Evolutionary conservation across 805 yeast genomes (phyloP), one percentile per base, ranked within the genome.

Genomic region (Torulaspora franciscae): DNA sequence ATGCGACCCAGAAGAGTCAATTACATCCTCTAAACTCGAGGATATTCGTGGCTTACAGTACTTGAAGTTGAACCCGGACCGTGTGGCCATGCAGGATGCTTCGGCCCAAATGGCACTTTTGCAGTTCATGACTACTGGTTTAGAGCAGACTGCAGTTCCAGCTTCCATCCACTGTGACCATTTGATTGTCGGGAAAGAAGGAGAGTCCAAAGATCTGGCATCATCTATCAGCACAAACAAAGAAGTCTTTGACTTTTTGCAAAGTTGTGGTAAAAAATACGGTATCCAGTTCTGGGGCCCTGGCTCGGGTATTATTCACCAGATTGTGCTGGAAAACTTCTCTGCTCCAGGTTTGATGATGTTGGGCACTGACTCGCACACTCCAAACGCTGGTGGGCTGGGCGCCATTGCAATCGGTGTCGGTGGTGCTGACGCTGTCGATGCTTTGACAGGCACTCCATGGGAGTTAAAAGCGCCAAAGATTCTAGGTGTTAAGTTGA

Each of bases 51-150:
- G 99, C 56, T 73, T 81, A 40, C 80, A 90, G 42, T 93, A 93
- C 70, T 77, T 93, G 66, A 93, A 93, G 73, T 77, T 93, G 59
- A 80, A 85, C 65, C 99, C 99, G 19, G 99, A 93, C 66, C 81
- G 99, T 66, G 98, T 93, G 38, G 99, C 99, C 23, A 91, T 95
- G 95, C 99, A 93, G 74, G 99, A 93, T 75, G 99, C 99, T n/a
- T 86, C 96, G 26, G 99, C 99, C 14, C 99, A 93, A 71, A 93
- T 91, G 87, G 99, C 99, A n/a, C 74, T 93, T 56, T 74, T 93
- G 58, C 99, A 93, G 71, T 93, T 93, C 73, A 93, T 93, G 96
- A 88, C 97, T 43, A 91, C 96, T 54, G 95, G 95, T 29, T 79
- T 91, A 79, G 73, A 84, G 40, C 68, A 79, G 29, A 91, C 96